phyloP scores from a whole-genome alignment of 371 early-diverging fungal species.

The Chytridium lagenaria region DNA sequence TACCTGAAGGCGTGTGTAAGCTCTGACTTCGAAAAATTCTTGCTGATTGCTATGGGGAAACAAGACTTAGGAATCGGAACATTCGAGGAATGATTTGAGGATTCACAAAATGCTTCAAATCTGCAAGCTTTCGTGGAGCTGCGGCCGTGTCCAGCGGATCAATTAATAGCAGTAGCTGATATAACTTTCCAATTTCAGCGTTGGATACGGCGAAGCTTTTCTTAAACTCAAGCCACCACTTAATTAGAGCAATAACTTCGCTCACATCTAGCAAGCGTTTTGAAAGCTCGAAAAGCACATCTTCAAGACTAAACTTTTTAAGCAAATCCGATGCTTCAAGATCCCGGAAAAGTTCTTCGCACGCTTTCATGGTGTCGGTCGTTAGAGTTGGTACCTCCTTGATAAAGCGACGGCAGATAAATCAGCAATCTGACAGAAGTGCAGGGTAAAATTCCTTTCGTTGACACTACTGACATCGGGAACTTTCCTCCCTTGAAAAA shows the following conservation, averaged over 20 bases:
- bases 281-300: conserved; percentile 72
- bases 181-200: conserved; percentile 28
- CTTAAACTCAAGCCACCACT: conserved; percentile 74
- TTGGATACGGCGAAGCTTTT: conserved; percentile 22
- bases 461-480: conserved; percentile 67
- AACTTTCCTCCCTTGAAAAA: conserved; percentile 53
- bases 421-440: conserved; percentile 63
- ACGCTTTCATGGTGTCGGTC: conserved; percentile 51
- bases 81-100: conserved; percentile 48
- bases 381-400: conserved; percentile 70
- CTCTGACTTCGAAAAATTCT: conserved; percentile 62
- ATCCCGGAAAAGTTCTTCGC: conserved; percentile 65
- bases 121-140: conserved; percentile 21
- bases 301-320: conserved; percentile 57
- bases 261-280: conserved; percentile 56
- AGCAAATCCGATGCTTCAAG: conserved; percentile 54
- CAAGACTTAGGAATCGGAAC: conserved; percentile 66
- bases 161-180: conserved; percentile 29
- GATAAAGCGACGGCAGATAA: conserved; percentile 63
- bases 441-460: conserved; percentile 68
- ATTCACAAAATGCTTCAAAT: conserved; percentile 35
- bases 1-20: conserved; percentile 61
- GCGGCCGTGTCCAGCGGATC: conserved; percentile 17
- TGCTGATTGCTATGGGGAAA: conserved; percentile 70
- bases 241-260: conserved; percentile 74